phyloP scores from a whole-genome alignment of 1,284 basidiomycete species.

The Pterulicium gracile region DNA sequence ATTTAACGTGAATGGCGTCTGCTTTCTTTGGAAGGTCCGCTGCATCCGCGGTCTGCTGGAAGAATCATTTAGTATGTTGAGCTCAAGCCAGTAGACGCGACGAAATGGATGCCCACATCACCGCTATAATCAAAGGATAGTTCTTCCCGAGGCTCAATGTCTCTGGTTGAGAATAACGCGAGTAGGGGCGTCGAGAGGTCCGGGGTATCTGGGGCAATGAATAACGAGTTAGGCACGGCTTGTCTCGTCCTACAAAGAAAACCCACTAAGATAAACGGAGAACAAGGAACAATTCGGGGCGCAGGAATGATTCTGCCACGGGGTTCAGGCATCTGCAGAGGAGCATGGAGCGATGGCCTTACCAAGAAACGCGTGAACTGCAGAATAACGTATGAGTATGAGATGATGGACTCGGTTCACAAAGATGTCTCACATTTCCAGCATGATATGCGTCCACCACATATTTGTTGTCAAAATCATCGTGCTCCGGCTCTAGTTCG shows the following conservation, averaged over 20 bases:
- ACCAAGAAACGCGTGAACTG: slow-evolving; percentile 65
- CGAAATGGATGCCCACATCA: slow-evolving; percentile 9
- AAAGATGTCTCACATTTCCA: slow-evolving; percentile 59
- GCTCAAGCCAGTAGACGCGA: background rate
- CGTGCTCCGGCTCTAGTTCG: slow-evolving; percentile 5
- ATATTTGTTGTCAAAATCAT: slow-evolving; percentile 28
- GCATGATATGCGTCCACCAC: slow-evolving; percentile 79
- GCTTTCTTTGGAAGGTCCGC: background rate
- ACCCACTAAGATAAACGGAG: slow-evolving; percentile 51
- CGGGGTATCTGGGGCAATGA: slow-evolving; percentile 31
- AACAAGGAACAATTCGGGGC: slow-evolving; percentile 72
- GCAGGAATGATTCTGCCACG: slow-evolving; percentile 75
- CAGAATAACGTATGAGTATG: slow-evolving; percentile 10
- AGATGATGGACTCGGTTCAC: slow-evolving; percentile 5
- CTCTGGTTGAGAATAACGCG: slow-evolving; percentile 57
- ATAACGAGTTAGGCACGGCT: background rate
- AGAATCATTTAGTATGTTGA: background rate
- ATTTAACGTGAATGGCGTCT: background rate
- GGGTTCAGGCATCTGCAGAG: slow-evolving; percentile 2
- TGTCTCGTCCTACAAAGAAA: background rate
- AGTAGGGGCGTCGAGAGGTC: slow-evolving; percentile 51
- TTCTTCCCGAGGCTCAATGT: slow-evolving; percentile 62
- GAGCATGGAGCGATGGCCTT: slow-evolving; percentile 17
- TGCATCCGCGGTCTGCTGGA: too few species aligned
- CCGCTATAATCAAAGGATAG: slow-evolving; percentile 78